These are phyloP conservation scores for Cyberlindnera sargentensis DNA, from an alignment of 805 yeast species.

Conservation along the genomic window DNA sequence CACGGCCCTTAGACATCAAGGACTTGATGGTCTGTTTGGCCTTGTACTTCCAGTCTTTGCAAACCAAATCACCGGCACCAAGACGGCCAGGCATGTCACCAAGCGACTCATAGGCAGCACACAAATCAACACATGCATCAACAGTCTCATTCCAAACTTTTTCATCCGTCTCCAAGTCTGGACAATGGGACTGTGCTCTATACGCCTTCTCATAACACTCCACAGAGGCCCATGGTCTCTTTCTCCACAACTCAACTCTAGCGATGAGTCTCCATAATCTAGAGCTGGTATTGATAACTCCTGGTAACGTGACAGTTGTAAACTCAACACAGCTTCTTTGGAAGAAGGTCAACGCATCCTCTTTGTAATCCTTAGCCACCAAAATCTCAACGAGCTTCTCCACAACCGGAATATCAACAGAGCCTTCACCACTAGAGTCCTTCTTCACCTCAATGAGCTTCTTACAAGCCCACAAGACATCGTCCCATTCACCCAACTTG, in stretches of 20 bases:
- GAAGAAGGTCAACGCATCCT: conserved; percentile 40
- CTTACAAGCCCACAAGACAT: conserved; percentile 70
- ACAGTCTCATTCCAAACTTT: conserved; percentile 71
- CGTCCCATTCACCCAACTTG: conserved; percentile 81
- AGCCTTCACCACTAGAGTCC: conserved; percentile 50
- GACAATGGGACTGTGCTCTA: conserved; percentile 58
- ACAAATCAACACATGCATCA: conserved; percentile 68
- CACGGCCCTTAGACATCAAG: conserved; percentile 70
- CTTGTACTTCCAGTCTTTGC: conserved; percentile 88
- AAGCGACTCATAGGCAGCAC: conserved; percentile 77
- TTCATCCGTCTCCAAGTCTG: conserved; percentile 58
- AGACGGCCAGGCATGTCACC: conserved; percentile 81
- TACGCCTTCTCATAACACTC: conserved; percentile 84
- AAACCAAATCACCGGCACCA: conserved; percentile 77
- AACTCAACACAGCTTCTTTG: conserved; percentile 67
- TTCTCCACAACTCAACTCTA: conserved; percentile 79
- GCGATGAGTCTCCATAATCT: conserved; percentile 82
- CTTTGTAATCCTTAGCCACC: conserved; percentile 38
- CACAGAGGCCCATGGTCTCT: conserved; percentile 80
- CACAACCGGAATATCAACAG: conserved; percentile 68
- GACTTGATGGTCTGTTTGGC: conserved; percentile 66
- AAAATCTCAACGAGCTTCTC: conserved; percentile 67
- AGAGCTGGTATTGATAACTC: conserved; percentile 50
- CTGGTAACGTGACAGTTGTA: conserved; percentile 61
- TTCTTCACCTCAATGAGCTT: conserved; percentile 52